Evolutionary conservation across 140 eudicot genomes (phyloP).

Genomic region (Stevia rebaudiana): DNA sequence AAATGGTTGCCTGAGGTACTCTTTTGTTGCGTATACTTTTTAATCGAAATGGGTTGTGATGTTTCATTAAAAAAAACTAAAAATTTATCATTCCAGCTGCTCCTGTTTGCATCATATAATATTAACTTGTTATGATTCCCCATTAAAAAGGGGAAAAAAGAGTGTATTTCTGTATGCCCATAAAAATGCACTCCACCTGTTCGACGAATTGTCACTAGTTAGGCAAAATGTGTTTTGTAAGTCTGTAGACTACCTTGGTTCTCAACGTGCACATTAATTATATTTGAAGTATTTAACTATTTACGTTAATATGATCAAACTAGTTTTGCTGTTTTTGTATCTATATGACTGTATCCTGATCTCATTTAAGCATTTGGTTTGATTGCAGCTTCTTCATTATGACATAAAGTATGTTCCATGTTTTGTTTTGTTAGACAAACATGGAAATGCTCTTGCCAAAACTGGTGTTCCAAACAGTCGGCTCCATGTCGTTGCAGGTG

Average conservation of each 20-base stretch:
- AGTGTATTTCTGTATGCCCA: neutral
- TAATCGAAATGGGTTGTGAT: neutral
- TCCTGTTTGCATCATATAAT: neutral
- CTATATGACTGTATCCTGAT: neutral
- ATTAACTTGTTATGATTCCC: neutral
- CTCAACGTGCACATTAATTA: no score
- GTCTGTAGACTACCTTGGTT: neutral
- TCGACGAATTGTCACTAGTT: conserved; percentile 21
- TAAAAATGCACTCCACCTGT: conserved; percentile 14
- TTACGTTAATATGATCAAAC: neutral
- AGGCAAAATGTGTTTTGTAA: neutral
- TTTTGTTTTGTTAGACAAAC: conserved; percentile 73
- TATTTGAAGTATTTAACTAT: no score
- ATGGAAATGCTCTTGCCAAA: conserved; percentile 85
- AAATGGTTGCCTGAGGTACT: conserved; percentile 89
- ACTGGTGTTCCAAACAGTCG: conserved; percentile 86
- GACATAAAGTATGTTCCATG: conserved; percentile 62
- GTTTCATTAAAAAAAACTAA: neutral
- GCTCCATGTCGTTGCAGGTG: conserved; percentile 85
- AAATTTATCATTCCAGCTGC: no score
- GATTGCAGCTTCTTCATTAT: conserved; percentile 15
- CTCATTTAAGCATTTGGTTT: neutral
- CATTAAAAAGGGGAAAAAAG: no score
- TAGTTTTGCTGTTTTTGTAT: neutral
- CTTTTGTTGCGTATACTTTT: neutral